phyloP scores from a whole-genome alignment of 192 early-diverging fungal species.

The Dissophora globulifera region DNA sequence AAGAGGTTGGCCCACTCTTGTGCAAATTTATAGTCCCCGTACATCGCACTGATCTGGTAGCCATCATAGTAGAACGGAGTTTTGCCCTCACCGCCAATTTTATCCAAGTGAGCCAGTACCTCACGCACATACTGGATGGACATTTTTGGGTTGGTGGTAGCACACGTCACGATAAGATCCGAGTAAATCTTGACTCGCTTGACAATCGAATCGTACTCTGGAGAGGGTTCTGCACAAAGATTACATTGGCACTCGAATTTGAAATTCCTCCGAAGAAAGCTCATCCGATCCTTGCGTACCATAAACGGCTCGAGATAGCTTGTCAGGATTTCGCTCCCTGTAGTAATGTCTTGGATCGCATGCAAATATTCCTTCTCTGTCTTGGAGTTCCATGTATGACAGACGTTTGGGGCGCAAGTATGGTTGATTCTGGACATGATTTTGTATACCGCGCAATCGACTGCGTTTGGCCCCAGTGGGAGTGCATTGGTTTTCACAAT shows the following conservation, averaged over 20 bases:
- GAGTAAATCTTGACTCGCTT: constrained; percentile 10
- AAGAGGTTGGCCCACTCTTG: constrained; percentile 27
- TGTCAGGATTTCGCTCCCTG: constrained; percentile 23
- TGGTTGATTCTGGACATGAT: constrained; percentile 31
- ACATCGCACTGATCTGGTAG: constrained; percentile 28
- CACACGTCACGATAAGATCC: constrained; percentile 14
- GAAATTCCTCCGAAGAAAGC: constrained; percentile 11
- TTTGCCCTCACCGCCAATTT: constrained; percentile 2
- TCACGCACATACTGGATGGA: constrained; percentile 25
- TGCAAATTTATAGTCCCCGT: constrained; percentile 19
- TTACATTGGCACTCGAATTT: constrained; percentile 18
- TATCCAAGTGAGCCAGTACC: constrained; percentile 8
- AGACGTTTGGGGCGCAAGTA: constrained; percentile 14
- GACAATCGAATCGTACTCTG: constrained; percentile 13
- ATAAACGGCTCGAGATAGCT: constrained; percentile 9
- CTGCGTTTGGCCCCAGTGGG: constrained; percentile 10
- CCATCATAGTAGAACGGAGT: constrained; percentile 29
- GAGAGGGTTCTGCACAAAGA: constrained; percentile 8
- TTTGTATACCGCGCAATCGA: constrained; percentile 8
- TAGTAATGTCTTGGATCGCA: constrained; percentile 15
- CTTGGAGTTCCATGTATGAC: constrained; percentile 18
- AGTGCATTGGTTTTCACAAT: constrained; percentile 22
- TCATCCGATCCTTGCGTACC: constrained; percentile 4
- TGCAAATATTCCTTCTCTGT: constrained; percentile 20
- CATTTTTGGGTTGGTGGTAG: constrained; percentile 10